A percentile compares a stretch with the other conserved stretches of the same genome.
Conservation (phyloP, 305 asterid genomes). For the Rubia peregrina region DNA sequence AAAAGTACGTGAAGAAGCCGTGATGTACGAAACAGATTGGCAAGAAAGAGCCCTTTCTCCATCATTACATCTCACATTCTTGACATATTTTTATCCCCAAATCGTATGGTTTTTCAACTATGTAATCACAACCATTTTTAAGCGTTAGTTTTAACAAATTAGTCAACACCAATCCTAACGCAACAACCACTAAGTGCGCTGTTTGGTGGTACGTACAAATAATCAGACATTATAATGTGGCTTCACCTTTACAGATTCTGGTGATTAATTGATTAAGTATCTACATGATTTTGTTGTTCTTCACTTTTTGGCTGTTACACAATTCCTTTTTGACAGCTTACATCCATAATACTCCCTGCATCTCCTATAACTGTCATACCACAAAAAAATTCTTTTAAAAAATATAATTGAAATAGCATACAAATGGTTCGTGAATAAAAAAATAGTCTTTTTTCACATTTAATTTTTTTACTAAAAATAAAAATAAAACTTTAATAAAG, state of each 20-base stretch:
- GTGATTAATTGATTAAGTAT: background rate
- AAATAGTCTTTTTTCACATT: too few relatives aligned
- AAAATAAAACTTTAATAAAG: too few relatives aligned
- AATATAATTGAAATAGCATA: too few relatives aligned
- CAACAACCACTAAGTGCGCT: slow-evolving; percentile 24
- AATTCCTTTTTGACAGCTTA: slow-evolving; percentile 7
- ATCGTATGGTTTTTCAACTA: slow-evolving; percentile 10
- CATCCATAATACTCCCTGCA: background rate
- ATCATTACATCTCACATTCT: slow-evolving; percentile 16
- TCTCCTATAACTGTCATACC: too few relatives aligned
- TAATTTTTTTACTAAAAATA: too few relatives aligned
- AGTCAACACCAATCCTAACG: slow-evolving; percentile 9
- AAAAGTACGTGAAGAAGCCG: slow-evolving; percentile 17
- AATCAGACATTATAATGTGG: slow-evolving; percentile 9
- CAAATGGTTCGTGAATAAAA: too few relatives aligned
- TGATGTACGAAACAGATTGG: slow-evolving; percentile 26
- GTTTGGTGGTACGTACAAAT: slow-evolving; percentile 6
- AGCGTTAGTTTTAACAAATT: slow-evolving; percentile 13
- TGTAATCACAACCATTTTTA: slow-evolving; percentile 11
- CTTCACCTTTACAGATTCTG: slow-evolving; percentile 6
- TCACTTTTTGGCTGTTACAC: slow-evolving; percentile 1
- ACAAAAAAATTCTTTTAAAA: too few relatives aligned
- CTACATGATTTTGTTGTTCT: background rate
- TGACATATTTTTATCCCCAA: background rate
- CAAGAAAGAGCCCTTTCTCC: background rate